Evolutionary conservation across 129 eudicot genomes (phyloP), one percentile per base, ranked within the genome.

Genomic region (Arctium minus): DNA sequence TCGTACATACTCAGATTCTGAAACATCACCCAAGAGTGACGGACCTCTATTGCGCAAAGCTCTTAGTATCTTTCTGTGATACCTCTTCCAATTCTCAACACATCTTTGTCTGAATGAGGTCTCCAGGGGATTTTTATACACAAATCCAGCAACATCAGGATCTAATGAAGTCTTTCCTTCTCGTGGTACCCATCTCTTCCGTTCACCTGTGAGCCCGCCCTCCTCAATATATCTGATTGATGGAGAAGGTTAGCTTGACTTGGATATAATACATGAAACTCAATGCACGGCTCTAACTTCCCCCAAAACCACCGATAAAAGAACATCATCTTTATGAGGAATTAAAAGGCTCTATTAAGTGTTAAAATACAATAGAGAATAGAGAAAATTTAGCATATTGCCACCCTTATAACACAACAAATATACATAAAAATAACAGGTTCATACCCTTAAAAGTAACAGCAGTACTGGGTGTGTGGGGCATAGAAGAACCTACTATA

Each of bases 151-250:
- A 4, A 91, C 97, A 75, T 96, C 99, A 27, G 99, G 99, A 84
- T 96, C 99, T 72, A 96, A 81, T 70, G 99, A 95, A 83, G 92
- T 86, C 84, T 96, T 96, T 70, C 99, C 99, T 81, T 91, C 88
- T 79, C 97, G 93, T 39, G 99, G 99, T 31, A 96, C 99, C 97
- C 99, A 96, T 50, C 99, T 89, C 83, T 93, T 92, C 72, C 99
- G 97, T 30, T 91, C 97, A 78, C 99, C 99, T 39, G 97, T 96
- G 56, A 96, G 97, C 79, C 99, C 97, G 48, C 99, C 99, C 84
- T 93, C 99, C 53, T 84, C 97, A 22, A 93, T 70, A 56, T 93
- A 96, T 89, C 99, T 96, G 88, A 73, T 75, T 36, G 72, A 37
- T 72, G 39, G 73, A 32, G 82, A 83, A 79, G 30, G 79, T 86